Percentiles rank a stretch among this genome's conserved stretches.
Evolutionary conservation across 2,329 filamentous ascomycete species (phyloP).

Genomic region (Endothia cerciana): DNA sequence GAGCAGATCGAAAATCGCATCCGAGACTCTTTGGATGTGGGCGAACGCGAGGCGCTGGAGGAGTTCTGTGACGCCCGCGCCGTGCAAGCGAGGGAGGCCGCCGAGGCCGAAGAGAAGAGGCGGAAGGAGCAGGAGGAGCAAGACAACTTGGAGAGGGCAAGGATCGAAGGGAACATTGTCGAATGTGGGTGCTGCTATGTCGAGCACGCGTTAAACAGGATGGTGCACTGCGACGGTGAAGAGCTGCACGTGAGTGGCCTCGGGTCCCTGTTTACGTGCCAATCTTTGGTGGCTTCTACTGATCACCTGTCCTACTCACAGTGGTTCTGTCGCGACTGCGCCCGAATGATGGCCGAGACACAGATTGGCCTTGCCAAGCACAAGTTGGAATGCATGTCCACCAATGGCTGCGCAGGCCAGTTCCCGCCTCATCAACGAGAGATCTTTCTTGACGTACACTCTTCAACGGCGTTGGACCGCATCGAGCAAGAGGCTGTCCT

Average conservation of each 20-base stretch:
- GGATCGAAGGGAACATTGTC: conserved; percentile 54
- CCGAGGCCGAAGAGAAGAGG: conserved; percentile 32
- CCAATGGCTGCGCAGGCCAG: conserved; percentile 63
- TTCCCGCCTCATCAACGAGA: conserved; percentile 62
- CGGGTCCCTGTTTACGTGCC: not conserved
- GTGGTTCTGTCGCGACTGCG: conserved; percentile 73
- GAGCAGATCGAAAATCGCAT: conserved; percentile 28
- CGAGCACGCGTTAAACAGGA: conserved; percentile 67
- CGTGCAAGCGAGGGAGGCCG: conserved; percentile 35
- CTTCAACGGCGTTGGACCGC: conserved; percentile 65
- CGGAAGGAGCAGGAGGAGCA: conserved; percentile 42
- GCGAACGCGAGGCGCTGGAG: conserved; percentile 39
- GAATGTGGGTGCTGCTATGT: conserved; percentile 78
- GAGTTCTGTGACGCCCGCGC: conserved; percentile 46
- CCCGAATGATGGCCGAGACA: conserved; percentile 65
- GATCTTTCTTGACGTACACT: conserved; percentile 60
- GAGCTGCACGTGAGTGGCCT: conserved; percentile 50
- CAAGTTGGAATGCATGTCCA: conserved; percentile 71
- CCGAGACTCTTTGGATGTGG: not conserved
- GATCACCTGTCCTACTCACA: conserved; percentile 28
- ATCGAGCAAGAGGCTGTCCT: conserved; percentile 74
- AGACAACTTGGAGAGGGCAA: conserved; percentile 47
- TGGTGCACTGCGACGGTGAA: conserved; percentile 68
- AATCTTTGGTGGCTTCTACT: not conserved
- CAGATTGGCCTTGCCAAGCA: conserved; percentile 73